Evolutionary conservation across 805 yeast genomes (phyloP), one percentile per base, ranked within the genome.

Genomic region (Candida incommunis): DNA sequence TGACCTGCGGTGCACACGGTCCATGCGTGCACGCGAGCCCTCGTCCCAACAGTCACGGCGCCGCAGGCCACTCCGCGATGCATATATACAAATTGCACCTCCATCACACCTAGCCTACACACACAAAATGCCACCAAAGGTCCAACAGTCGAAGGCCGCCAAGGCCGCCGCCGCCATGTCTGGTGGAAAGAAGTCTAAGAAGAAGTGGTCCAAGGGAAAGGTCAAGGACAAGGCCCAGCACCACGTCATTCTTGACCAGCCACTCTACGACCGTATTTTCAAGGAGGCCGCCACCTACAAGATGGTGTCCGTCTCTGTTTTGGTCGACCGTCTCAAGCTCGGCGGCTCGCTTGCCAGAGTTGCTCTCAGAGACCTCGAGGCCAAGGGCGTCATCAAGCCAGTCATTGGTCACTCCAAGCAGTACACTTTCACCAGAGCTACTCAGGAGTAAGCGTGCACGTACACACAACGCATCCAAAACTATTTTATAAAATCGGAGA

Each of bases 161-260:
- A 90, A 90, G 80, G 96, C 96, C 69, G 96, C 97, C 68, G 97
- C 97, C 78, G 97, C 96, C 72, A 78, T 86, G 82, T 96, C 96
- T 72, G 96, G 96, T 83, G 95, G 96, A 82, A 88, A 88, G 84
- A 87, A 90, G 70, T 86, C 95, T 74, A 92, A 92, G 87, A 90
- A 92, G 94, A 92, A 92, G 95, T 92, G 97, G 98, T 84, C 94
- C 83, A 88, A 90, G 82, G 96, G 96, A 75, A 87, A 94, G 82
- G 95, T 87, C 73, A 92, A 94, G 88, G 99, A 92, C 76, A 90
- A 84, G 94, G 97, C 98, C 64, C 90, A 85, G 72, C 98, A 92
- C 80, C 80, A 87, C 68, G 88, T 92, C 66, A 76, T 84, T 71
- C 78, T 92, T 66, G 99, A 92, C 74, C 96, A 92, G 78, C 94